Conservation (phyloP, 2,329 filamentous ascomycete species). For the Trichoderma harzianum region DNA sequence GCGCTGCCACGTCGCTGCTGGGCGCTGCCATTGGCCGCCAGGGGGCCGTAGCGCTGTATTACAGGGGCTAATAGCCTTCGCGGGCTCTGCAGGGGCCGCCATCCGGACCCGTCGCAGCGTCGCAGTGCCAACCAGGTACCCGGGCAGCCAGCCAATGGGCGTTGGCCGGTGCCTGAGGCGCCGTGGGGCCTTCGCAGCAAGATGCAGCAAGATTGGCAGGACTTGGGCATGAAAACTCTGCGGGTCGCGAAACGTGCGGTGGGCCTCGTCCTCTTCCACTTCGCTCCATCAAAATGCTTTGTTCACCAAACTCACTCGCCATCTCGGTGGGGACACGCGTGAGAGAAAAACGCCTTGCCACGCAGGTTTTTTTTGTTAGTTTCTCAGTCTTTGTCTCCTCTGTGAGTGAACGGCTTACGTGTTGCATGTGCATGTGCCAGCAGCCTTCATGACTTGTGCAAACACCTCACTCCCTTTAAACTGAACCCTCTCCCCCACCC, state of each 20-base stretch:
- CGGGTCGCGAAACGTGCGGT: slow-evolving; percentile 8
- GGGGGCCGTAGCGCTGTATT: slow-evolving; percentile 11
- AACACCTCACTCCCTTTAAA: neutral
- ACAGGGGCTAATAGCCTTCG: slow-evolving; percentile 15
- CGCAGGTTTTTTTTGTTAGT: slow-evolving; percentile 6
- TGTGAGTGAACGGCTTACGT: neutral
- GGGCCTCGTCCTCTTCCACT: neutral
- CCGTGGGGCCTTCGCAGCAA: neutral
- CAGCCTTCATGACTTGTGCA: neutral
- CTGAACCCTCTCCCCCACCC: neutral
- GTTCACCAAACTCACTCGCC: slow-evolving; percentile 9
- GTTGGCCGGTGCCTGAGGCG: slow-evolving; percentile 26
- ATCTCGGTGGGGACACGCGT: slow-evolving; percentile 1
- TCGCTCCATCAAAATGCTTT: neutral
- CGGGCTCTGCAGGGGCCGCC: slow-evolving; percentile 17
- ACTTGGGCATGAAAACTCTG: neutral
- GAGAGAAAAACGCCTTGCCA: slow-evolving; percentile 8
- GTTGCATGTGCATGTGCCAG: neutral
- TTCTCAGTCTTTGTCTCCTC: too few species aligned
- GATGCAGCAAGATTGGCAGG: neutral
- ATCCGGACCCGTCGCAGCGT: slow-evolving; percentile 12
- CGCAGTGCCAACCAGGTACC: slow-evolving; percentile 29
- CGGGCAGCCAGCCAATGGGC: slow-evolving; percentile 28
- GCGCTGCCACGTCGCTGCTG: slow-evolving; percentile 16
- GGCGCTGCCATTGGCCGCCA: slow-evolving; percentile 10